A percentile compares a stretch with the other conserved stretches of the same genome.
Conservation (phyloP, 495 filamentous ascomycete species). For the Filosporella fistucella region DNA sequence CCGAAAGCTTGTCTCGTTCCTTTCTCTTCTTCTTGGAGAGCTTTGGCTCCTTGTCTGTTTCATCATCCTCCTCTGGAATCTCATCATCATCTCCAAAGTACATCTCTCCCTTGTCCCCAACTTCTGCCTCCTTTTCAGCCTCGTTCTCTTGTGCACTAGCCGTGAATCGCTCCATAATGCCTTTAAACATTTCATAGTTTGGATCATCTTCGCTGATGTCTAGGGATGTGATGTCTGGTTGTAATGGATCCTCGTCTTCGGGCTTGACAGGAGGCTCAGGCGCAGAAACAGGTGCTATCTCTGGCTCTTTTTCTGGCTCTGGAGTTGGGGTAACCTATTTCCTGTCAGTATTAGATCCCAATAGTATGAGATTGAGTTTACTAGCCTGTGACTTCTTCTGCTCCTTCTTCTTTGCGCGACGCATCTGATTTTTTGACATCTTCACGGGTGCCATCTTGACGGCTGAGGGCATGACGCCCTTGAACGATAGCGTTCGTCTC, state of each 20-base stretch:
- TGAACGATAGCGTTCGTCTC: too few species aligned
- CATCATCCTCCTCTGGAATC: conserved; percentile 81
- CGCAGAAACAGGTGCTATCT: conserved; percentile 17
- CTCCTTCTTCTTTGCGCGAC: conserved; percentile 87
- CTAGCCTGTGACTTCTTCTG: conserved; percentile 54
- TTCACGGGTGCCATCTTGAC: conserved; percentile 57
- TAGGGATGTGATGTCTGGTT: conserved; percentile 30
- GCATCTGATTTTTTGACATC: conserved; percentile 78
- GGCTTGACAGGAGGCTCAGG: conserved; percentile 6
- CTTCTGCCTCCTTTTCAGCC: conserved; percentile 50
- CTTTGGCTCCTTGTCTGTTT: conserved; percentile 59
- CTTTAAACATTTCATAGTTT: conserved; percentile 76
- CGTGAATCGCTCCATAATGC: conserved; percentile 70
- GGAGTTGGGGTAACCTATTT: conserved; percentile 22
- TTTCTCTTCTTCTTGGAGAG: conserved; percentile 93
- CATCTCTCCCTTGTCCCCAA: conserved; percentile 76
- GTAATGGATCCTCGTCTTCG: conserved; percentile 27
- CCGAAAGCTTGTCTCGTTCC: conserved; percentile 82
- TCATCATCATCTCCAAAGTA: conserved; percentile 85
- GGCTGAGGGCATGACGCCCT: conserved; percentile 13
- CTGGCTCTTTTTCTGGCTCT: conserved; percentile 23
- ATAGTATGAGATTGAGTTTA: conserved; percentile 18
- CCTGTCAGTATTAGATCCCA: conserved; percentile 26
- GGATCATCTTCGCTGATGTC: conserved; percentile 64
- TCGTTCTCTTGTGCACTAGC: conserved; percentile 52